Evolutionary conservation across 805 yeast genomes (phyloP).

Genomic region (Metschnikowia drakensbergensis): DNA sequence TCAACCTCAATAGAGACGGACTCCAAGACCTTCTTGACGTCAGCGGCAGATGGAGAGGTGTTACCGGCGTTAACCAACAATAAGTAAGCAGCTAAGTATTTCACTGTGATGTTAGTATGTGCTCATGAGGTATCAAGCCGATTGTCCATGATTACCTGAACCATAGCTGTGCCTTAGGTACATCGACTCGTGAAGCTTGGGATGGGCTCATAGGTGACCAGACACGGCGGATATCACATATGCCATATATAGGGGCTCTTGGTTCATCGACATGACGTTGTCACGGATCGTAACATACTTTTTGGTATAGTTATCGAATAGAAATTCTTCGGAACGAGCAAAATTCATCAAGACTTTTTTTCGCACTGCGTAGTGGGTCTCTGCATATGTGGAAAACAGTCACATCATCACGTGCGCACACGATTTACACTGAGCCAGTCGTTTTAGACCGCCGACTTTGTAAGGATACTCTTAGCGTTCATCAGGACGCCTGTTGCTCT

Average conservation of each 20-base stretch:
- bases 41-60: constrained; percentile 42
- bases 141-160: too few relatives aligned
- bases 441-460: background rate
- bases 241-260: background rate
- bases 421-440: background rate
- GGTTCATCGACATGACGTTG: background rate
- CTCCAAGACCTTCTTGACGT: constrained; percentile 38
- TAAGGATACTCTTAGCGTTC: background rate
- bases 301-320: constrained; percentile 13
- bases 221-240: background rate
- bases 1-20: constrained; percentile 37
- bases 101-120: constrained; percentile 33
- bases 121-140: background rate
- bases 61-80: constrained; percentile 46
- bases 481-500: too few relatives aligned
- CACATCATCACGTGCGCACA: constrained; percentile 13
- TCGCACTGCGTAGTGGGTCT: constrained; percentile 12
- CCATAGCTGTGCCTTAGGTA: too few relatives aligned
- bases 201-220: background rate
- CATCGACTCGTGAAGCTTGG: background rate
- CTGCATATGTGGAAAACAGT: constrained; percentile 11
- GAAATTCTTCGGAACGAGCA: constrained; percentile 2
- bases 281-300: constrained; percentile 12
- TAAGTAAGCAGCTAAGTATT: constrained; percentile 47
- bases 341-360: constrained; percentile 10